Evolutionary conservation across 176 grass and related monocot genomes (phyloP), one percentile per base, ranked within the genome.

Genomic region (Aegilops umbellulata): DNA sequence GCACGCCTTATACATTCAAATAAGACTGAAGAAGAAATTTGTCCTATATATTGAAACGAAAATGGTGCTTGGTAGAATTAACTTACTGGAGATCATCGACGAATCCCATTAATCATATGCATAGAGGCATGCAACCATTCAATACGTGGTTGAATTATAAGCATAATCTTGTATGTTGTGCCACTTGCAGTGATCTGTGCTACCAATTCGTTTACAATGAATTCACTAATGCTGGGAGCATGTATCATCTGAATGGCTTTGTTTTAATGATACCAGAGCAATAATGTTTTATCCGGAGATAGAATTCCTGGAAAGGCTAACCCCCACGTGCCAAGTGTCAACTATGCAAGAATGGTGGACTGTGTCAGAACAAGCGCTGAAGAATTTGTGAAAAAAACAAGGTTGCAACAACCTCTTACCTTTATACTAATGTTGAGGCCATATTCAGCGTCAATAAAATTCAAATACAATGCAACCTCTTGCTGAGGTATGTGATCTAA

Each of bases 331-430:
- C 26, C 20, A 19, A 65, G 7, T 69, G 49, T 83, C 32, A 70
- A 70, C 55, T 51, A 29, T 64, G 53, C 74, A 84, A 53, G 16
- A 63, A 84, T 22, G 10, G 14, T 2, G 38, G 64, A 79, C n/a
- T 29, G 6, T 89, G 39, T 89, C 82, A 89, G 82, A 35, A 68
- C n/a, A 73, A 79, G 19, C 5, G 16, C 22, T 15, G 8, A 83
- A 78, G 46, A 34, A 77, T 61, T 35, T 60, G 13, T 31, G 25
- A 22, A 61, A 67, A 67, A 67, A 67, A 77, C 32, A 49, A 79
- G 19, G 32, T 66, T 57, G 17, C 39, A 39, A 57, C 24, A 25
- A 74, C 58, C 57, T 79, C 49, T 29, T 82, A 74, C 31, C 36
- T 60, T 30, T 58, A 35, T 77, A 42, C 17, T 60, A 23, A 44